These are phyloP conservation scores for Persicaria tinctoria DNA, from an alignment of 148 eudicot species.

Conservation along the genomic window DNA sequence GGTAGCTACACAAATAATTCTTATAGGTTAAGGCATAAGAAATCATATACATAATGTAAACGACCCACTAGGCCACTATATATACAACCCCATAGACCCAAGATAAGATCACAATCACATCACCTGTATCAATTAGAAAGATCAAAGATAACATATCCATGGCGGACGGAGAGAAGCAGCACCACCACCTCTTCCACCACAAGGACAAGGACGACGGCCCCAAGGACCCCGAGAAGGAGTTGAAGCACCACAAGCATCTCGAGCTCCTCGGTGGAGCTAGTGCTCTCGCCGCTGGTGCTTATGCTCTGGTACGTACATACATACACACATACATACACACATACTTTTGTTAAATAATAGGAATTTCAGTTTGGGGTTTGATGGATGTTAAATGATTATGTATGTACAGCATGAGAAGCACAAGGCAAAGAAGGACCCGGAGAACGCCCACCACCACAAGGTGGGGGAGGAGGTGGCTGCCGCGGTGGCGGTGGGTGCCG, in stretches of 20 bases:
- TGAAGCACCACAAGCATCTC: conserved; percentile 19
- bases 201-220: conserved; percentile 18
- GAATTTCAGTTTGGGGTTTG: neutral
- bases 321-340: neutral
- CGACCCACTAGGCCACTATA: neutral
- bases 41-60: neutral
- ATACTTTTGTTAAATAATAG: neutral
- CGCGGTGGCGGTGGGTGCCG: conserved; percentile 23
- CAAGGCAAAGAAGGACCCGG: conserved; percentile 27
- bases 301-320: conserved; percentile 8
- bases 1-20: neutral
- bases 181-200: conserved; percentile 20
- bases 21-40: neutral
- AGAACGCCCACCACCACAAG: conserved; percentile 28
- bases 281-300: conserved; percentile 13
- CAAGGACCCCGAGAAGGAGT: conserved; percentile 12
- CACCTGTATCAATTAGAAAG: neutral
- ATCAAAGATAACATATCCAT: neutral
- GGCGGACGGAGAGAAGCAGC: conserved; percentile 20
- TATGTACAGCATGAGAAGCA: conserved; percentile 32
- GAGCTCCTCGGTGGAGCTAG: conserved; percentile 17
- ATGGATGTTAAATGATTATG: neutral
- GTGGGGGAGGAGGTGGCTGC: conserved; percentile 29
- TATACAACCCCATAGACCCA: neutral
- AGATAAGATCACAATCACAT: neutral